Base-by-base conservation (phyloP, 257 asterid species). In the Salvia splendens region DNA sequence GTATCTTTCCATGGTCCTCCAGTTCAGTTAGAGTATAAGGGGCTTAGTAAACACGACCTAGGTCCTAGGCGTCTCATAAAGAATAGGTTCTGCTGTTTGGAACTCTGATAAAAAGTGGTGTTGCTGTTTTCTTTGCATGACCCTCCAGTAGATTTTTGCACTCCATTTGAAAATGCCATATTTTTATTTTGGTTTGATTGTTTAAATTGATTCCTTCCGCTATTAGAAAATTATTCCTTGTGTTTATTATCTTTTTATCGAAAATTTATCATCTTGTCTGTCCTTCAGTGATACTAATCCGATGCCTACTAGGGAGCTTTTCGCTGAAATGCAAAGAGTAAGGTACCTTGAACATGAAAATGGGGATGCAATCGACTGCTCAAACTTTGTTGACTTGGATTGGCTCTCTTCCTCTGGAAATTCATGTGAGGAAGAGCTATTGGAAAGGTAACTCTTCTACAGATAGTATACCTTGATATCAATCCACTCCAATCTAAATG, bases 351-450 rank as follows among this genome's bases (percentile, higher is more conserved):
- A 89, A 65, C 85, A 75, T 73, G 95, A 82, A 63, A 77, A 69
- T 81, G 86, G 86, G 24, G 97, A 92, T 61, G 67, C 85, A 40
- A 72, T 73, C 69, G 98, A 92, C 79, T 84, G 76, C 75, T 92
- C 98, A 62, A 92, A 92, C 78, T 92, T 92, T 77, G 89, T 92
- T 56, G 96, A 92, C 84, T 77, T 92, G 61, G 98, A 89, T 79
- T 87, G 97, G 98, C 83, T 92, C 54, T 92, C 98, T 65, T 92
- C 98, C 45, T 84, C 97, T 64, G 96, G 91, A 76, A 89, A 87
- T 82, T 92, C 96, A 52, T 87, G 95, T 17, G 97, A 92, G 71
- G 96, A 89, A 79, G 96, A 89, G 83, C 72, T 82, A 64, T 75
- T 92, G 65, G 96, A 89, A 70, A 92, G 98, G 98, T 92, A 83